Evolutionary conservation across 371 early-diverging fungal species (phyloP).

Genomic region (Mortierella sp.): DNA sequence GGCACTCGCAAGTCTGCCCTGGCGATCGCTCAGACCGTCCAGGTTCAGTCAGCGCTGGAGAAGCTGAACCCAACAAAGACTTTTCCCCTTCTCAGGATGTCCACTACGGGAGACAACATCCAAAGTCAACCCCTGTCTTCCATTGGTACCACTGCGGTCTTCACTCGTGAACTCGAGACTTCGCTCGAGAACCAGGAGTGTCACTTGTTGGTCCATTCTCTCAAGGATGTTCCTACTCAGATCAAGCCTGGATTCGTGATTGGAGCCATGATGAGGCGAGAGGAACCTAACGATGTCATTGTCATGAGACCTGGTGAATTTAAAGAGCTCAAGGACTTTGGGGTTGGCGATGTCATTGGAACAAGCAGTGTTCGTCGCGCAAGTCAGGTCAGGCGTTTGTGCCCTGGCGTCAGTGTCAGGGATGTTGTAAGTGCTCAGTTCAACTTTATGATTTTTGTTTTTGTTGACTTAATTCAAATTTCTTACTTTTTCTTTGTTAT

Average conservation of each 20-base stretch:
- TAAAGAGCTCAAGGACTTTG: conserved; percentile 69
- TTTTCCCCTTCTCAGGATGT: conserved; percentile 80
- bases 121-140: conserved; percentile 88
- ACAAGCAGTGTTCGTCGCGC: conserved; percentile 92
- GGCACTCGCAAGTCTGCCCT: conserved; percentile 94
- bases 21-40: conserved; percentile 90
- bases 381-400: conserved; percentile 87
- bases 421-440: conserved; percentile 77
- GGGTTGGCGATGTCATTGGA: conserved; percentile 87
- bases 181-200: conserved; percentile 80
- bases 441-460: not conserved
- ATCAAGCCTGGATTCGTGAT: conserved; percentile 87
- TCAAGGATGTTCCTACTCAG: conserved; percentile 96
- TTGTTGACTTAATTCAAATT: not conserved
- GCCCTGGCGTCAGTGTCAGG: conserved; percentile 82
- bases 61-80: conserved; percentile 61
- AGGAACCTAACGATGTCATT: conserved; percentile 93
- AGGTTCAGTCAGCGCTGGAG: conserved; percentile 75
- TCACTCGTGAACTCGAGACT: conserved; percentile 94
- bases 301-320: conserved; percentile 66
- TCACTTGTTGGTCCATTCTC: conserved; percentile 93
- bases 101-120: conserved; percentile 90
- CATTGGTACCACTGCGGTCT: conserved; percentile 93
- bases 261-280: conserved; percentile 88
- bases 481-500: not conserved